These are phyloP conservation scores for Populus alba DNA, from an alignment of 345 rosid genomes.

Conservation along the genomic window DNA sequence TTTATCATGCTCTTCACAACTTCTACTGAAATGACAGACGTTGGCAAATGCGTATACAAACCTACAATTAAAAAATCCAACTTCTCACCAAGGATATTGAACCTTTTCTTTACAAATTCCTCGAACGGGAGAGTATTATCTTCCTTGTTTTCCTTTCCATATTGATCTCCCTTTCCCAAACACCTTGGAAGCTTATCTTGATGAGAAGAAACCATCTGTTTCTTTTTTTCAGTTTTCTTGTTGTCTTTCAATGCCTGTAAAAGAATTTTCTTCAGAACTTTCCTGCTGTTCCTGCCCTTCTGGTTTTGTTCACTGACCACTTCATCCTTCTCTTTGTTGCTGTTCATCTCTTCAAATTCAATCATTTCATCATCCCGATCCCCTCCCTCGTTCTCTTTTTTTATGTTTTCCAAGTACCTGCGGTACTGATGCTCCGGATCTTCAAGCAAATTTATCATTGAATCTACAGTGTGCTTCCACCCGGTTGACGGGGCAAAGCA, in stretches of 20 bases:
- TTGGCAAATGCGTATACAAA: slow-evolving; percentile 4
- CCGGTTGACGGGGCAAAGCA: slow-evolving; percentile 33
- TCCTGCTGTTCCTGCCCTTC: not conserved
- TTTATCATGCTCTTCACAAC: not conserved
- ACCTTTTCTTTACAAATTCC: slow-evolving; percentile 2
- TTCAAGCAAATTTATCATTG: slow-evolving; percentile 35
- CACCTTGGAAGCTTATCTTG: not conserved
- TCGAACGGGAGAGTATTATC: not conserved
- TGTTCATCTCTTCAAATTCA: not conserved
- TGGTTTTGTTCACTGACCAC: not conserved
- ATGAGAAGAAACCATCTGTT: not conserved
- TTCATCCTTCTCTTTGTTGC: not conserved
- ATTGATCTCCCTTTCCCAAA: not conserved
- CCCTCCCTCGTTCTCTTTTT: not conserved
- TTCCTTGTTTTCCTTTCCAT: not conserved
- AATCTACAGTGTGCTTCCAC: slow-evolving; percentile 29
- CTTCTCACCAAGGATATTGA: not conserved
- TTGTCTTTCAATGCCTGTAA: not conserved
- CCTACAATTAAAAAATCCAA: not conserved
- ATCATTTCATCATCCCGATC: not conserved
- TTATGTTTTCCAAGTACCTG: not conserved
- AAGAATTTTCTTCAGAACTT: not conserved
- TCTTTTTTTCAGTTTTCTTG: not conserved
- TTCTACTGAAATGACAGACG: not conserved
- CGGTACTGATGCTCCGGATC: slow-evolving; percentile 17